Conservation (phyloP, 352 stramenopile species). For the Globisporangium takayamanum region DNA sequence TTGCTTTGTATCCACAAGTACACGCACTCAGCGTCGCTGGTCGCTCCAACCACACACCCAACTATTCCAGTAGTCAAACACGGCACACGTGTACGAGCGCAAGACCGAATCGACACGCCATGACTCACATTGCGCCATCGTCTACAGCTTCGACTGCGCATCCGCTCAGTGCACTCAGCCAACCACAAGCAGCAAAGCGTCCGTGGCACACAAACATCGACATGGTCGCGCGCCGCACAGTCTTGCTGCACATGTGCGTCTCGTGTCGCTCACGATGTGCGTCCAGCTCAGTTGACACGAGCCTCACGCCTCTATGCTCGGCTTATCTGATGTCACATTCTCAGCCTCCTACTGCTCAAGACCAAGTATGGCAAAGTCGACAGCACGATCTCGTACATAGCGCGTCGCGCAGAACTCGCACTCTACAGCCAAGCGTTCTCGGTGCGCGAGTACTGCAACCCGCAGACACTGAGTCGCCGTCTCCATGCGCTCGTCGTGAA, state of each 20-base stretch:
- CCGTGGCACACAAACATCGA: conserved; percentile 38
- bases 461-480: conserved; percentile 44
- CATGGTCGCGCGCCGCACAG: conserved; percentile 26
- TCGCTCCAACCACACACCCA: no score
- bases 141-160: neutral
- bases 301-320: neutral
- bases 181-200: conserved; percentile 17
- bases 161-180: conserved; percentile 3
- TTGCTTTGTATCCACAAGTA: no score
- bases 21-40: no score
- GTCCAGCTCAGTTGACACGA: no score
- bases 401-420: conserved; percentile 44
- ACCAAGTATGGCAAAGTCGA: conserved; percentile 57
- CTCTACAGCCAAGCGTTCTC: conserved; percentile 51
- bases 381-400: conserved; percentile 55
- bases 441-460: conserved; percentile 43
- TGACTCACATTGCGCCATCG: conserved; percentile 7
- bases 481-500: conserved; percentile 56
- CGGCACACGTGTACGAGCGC: no score
- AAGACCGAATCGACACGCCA: neutral
- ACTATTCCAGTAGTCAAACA: no score
- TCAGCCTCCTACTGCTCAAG: conserved; percentile 49
- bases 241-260: conserved; percentile 55
- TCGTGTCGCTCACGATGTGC: neutral
- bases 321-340: neutral